Evolutionary conservation across 2,329 filamentous ascomycete genomes (phyloP).

Genomic region (Aspergillus sp.): DNA sequence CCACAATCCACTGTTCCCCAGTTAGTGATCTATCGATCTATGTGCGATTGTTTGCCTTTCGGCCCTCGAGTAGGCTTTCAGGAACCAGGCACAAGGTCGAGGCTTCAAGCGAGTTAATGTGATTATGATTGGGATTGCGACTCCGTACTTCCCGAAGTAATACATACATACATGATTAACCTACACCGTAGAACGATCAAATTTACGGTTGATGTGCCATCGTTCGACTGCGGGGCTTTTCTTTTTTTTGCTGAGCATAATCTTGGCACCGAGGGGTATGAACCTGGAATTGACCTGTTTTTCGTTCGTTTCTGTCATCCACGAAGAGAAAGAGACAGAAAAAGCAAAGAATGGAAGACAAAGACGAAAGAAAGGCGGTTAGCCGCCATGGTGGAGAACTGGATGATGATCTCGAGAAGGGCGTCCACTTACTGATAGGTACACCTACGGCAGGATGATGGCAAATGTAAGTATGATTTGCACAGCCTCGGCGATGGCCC

Average conservation of each 20-base stretch:
- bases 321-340: neutral
- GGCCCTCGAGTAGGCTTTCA: neutral
- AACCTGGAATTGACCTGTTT: no score
- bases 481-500: conserved; percentile 6
- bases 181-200: neutral
- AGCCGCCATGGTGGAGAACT: neutral
- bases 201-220: neutral
- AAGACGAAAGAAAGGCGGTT: neutral
- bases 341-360: neutral
- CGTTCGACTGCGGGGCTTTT: neutral
- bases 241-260: neutral
- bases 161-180: neutral
- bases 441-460: neutral
- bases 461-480: neutral
- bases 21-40: neutral
- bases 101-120: neutral
- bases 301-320: neutral
- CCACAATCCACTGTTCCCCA: neutral
- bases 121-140: neutral
- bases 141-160: neutral
- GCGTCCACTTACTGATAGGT: conserved; percentile 1
- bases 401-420: conserved; percentile 1
- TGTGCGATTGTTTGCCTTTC: neutral
- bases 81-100: neutral
- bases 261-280: neutral